Conservation (phyloP, 495 filamentous ascomycete species). For the Penicillium silybi region DNA sequence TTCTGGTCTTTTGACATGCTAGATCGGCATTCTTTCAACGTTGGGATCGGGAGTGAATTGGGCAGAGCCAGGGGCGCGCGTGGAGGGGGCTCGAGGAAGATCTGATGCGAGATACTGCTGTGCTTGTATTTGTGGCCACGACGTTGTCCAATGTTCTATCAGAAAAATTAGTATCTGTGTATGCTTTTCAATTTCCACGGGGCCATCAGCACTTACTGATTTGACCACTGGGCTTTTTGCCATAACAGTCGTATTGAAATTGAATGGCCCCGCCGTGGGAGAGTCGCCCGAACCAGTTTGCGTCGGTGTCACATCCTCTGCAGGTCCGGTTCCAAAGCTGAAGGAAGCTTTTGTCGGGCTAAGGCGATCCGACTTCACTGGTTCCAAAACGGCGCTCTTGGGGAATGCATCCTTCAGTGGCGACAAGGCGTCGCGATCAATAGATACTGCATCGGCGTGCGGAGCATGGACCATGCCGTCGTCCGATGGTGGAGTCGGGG, state of each 20-base stretch:
- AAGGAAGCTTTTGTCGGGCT: constrained; percentile 42
- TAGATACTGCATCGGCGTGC: constrained; percentile 33
- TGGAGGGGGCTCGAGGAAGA: constrained; percentile 91
- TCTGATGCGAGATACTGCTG: constrained; percentile 91
- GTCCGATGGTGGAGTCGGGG: constrained; percentile 65
- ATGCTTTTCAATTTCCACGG: background rate
- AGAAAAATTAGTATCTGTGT: background rate
- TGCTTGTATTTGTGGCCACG: constrained; percentile 98
- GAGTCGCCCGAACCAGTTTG: constrained; percentile 40
- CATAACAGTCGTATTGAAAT: constrained; percentile 83
- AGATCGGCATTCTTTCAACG: constrained; percentile 73
- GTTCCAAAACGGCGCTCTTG: constrained; percentile 21
- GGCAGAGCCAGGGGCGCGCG: constrained; percentile 84
- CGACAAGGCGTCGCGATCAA: constrained; percentile 61
- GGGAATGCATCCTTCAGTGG: constrained; percentile 54
- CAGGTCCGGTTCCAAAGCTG: constrained; percentile 33
- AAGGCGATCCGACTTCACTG: constrained; percentile 28
- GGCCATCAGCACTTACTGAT: constrained; percentile 54
- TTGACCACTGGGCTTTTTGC: constrained; percentile 71
- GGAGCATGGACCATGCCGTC: constrained; percentile 35
- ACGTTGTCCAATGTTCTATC: constrained; percentile 77
- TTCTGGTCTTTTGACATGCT: constrained; percentile 87
- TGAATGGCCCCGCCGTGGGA: constrained; percentile 65
- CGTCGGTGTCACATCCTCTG: constrained; percentile 33
- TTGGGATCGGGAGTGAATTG: constrained; percentile 92